A percentile compares a stretch with the other conserved stretches of the same genome.
These are phyloP conservation scores for Ramaria sp. DNA, from an alignment of 768 basidiomycete genomes.

Conservation along the genomic window DNA sequence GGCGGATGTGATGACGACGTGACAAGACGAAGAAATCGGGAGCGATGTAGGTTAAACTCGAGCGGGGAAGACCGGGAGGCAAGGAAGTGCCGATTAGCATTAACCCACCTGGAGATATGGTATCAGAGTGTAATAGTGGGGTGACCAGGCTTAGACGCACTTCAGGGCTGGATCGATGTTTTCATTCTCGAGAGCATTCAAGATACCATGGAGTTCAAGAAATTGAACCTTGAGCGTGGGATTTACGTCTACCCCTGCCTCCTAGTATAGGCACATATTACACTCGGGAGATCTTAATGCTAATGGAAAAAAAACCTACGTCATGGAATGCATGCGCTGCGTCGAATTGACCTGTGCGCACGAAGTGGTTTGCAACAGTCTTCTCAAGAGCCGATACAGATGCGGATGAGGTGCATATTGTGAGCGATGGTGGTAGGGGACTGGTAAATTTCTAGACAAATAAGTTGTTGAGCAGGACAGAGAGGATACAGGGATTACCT, in stretches of 20 bases:
- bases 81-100: slow-evolving; percentile 54
- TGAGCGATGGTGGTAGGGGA: slow-evolving; percentile 54
- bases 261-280: slow-evolving; percentile 33
- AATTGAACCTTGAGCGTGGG: slow-evolving; percentile 45
- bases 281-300: slow-evolving; percentile 2
- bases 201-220: slow-evolving; percentile 58
- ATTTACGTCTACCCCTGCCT: slow-evolving; percentile 51
- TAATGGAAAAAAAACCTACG: slow-evolving; percentile 28
- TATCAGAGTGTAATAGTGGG: background rate
- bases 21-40: slow-evolving; percentile 75
- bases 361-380: slow-evolving; percentile 64
- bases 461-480: slow-evolving; percentile 7
- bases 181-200: slow-evolving; percentile 51
- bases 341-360: slow-evolving; percentile 74
- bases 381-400: slow-evolving; percentile 54
- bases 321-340: slow-evolving; percentile 66
- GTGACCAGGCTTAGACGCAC: slow-evolving; percentile 30
- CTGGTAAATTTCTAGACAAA: slow-evolving; percentile 37
- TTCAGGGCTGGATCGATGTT: slow-evolving; percentile 70
- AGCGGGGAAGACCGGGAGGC: slow-evolving; percentile 63
- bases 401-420: slow-evolving; percentile 52
- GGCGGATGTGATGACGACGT: slow-evolving; percentile 48
- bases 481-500: slow-evolving; percentile 39
- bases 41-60: slow-evolving; percentile 85
- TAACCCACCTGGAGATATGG: slow-evolving; percentile 59